Percentiles rank a stretch among this genome's conserved stretches.
phyloP scores from a whole-genome alignment of 805 yeast species.

The Candida yuanshanica region DNA sequence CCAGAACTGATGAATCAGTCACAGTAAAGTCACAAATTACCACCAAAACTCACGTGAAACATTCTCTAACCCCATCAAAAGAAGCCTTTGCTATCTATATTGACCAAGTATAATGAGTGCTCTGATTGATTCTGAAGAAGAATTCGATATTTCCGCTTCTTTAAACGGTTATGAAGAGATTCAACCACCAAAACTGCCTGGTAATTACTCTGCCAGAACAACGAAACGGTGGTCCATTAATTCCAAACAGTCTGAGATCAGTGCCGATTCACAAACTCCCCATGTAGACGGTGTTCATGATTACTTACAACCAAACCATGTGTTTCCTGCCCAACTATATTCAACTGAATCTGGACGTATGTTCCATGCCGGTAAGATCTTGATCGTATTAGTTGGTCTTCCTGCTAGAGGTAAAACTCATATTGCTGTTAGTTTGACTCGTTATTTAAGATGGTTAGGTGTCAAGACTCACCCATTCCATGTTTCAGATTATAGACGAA shows the following conservation, averaged over 20 bases:
- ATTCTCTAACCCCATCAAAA: no score
- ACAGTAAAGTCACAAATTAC: no score
- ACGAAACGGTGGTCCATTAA: constrained; percentile 41
- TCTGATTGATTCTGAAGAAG: constrained; percentile 27
- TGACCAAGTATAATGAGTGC: constrained; percentile 30
- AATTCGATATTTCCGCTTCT: constrained; percentile 15
- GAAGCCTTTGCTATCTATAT: no score
- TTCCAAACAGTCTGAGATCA: constrained; percentile 10
- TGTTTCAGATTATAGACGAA: constrained; percentile 83
- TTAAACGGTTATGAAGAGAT: constrained; percentile 26
- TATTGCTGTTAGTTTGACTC: constrained; percentile 81
- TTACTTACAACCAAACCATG: constrained; percentile 51
- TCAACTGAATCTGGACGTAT: constrained; percentile 88
- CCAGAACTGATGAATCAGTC: no score
- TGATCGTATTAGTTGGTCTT: constrained; percentile 83
- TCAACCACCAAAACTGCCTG: constrained; percentile 39
- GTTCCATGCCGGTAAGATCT: constrained; percentile 92
- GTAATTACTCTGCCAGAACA: constrained; percentile 52
- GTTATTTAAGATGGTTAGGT: constrained; percentile 94
- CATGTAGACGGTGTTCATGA: constrained; percentile 61
- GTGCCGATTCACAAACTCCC: constrained; percentile 13
- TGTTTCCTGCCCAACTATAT: constrained; percentile 89
- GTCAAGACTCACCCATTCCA: constrained; percentile 90
- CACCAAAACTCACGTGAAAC: not conserved
- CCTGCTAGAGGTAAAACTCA: constrained; percentile 97